Base-by-base conservation (phyloP, 2,329 filamentous ascomycete genomes). In the Paradendryphiella salina region DNA sequence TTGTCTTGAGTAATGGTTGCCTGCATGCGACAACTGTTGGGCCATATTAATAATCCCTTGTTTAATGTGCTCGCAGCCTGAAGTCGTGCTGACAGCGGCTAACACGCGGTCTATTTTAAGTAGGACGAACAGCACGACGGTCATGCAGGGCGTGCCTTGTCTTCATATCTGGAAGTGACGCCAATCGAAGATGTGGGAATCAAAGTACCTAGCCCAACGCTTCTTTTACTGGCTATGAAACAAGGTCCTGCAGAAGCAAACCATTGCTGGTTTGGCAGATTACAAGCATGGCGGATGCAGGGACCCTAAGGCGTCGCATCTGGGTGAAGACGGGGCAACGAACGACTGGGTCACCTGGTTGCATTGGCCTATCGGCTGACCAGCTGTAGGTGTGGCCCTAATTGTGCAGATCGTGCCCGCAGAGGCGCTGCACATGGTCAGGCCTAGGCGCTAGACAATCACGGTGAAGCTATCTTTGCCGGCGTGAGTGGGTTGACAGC, bases 351-450 rank as follows among this genome's bases (percentile, higher is more conserved):
- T 64, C 58, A 61, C 57, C 54, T 66, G 57, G 45, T 54, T 54
- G 60, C 56, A 71, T 71, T 70, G 69, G 54, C 69, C 67, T 69
- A 72, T 72, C 66, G 62, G 61, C 53, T 58, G 55, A 56, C 48
- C 59, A 61, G 59, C 57, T 55, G 54, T 53, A 54, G 50, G 56
- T 50, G 31, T 53, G 63, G 52, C 34, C 42, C 54, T 62, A 54
- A 60, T 52, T 52, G 54, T 50, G 65, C 60, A 68, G 66, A 70
- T 69, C 64, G 60, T 60, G 57, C 54, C 56, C 52, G 56, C 57
- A 57, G 52, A 57, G 58, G 41, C 63, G 62, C 61, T 58, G 60
- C 63, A 54, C 38, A 44, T 36, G 42, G 50, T 45, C 50, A 41
- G 45, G 15, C 36, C 42, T 20, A 26, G 15, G 32, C 23, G 45